A percentile compares a stretch with the other conserved stretches of the same genome.
Conservation (phyloP, 2,329 filamentous ascomycete species). For the Ilyonectria mors-panacis region DNA sequence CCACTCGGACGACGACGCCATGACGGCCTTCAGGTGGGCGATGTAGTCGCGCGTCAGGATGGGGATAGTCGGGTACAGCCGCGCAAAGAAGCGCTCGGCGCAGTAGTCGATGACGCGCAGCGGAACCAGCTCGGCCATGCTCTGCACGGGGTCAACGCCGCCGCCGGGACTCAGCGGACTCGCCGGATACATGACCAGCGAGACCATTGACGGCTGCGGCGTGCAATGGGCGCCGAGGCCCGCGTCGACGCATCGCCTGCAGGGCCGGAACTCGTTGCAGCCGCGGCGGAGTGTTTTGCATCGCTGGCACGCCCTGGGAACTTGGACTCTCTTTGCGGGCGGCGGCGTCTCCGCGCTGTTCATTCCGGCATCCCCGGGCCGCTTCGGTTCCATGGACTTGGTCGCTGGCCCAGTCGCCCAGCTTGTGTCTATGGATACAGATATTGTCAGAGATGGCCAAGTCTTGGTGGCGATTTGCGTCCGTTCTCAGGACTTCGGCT, state of each 20-base stretch:
- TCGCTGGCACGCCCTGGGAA: slow-evolving; percentile 60
- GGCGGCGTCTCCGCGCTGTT: slow-evolving; percentile 1
- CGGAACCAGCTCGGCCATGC: slow-evolving; percentile 54
- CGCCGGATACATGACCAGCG: slow-evolving; percentile 23
- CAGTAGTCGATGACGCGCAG: slow-evolving; percentile 55
- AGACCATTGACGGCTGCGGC: slow-evolving; percentile 33
- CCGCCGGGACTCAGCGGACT: not conserved
- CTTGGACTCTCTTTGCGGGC: slow-evolving; percentile 56
- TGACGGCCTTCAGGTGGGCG: slow-evolving; percentile 45
- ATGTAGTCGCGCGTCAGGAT: slow-evolving; percentile 58
- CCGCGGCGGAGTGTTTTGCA: slow-evolving; percentile 61
- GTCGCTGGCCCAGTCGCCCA: not conserved
- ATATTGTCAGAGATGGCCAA: not conserved
- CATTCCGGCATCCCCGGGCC: not conserved
- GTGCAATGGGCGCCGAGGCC: slow-evolving; percentile 59
- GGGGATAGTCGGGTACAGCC: slow-evolving; percentile 60
- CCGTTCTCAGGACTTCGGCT: not conserved
- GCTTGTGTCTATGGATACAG: too few relatives aligned
- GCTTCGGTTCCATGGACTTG: slow-evolving; percentile 3
- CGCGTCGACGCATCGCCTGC: slow-evolving; percentile 58
- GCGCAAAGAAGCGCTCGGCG: slow-evolving; percentile 56
- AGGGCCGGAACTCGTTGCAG: slow-evolving; percentile 62
- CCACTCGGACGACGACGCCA: slow-evolving; percentile 43
- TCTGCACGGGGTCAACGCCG: slow-evolving; percentile 36
- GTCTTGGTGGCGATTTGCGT: not conserved